Conservation (phyloP, 75 land plant species). For the Cunninghamia lanceolata region DNA sequence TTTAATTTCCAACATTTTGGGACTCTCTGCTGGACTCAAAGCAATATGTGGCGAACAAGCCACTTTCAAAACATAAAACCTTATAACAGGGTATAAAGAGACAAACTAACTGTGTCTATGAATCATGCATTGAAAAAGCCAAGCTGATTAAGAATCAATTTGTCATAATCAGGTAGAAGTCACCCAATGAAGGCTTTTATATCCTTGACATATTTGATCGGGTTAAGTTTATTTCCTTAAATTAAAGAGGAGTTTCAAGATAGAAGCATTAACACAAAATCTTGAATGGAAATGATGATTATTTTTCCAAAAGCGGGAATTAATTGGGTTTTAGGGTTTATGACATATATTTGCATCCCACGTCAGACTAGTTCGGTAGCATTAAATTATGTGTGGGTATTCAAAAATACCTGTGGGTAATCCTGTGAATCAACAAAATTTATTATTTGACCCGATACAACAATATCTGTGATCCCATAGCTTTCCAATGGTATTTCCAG, state of each 20-base stretch:
- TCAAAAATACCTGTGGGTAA: conserved; percentile 9
- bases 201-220: background rate
- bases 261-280: background rate
- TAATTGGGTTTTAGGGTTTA: background rate
- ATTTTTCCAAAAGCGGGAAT: background rate
- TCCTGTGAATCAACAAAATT: conserved; percentile 9
- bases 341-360: background rate
- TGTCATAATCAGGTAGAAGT: background rate
- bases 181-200: background rate
- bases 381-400: background rate
- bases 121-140: background rate
- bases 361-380: background rate
- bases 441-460: conserved; percentile 5
- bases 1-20: too few species aligned
- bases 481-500: conserved; percentile 4
- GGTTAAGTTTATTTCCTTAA: background rate
- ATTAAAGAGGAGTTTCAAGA: background rate
- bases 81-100: background rate
- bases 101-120: background rate
- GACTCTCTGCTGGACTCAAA: too few species aligned
- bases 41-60: too few species aligned
- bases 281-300: background rate
- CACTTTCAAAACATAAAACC: background rate
- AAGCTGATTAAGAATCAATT: background rate
- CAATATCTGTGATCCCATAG: conserved; percentile 6